A percentile compares a stretch with the other conserved stretches of the same genome.
Evolutionary conservation across 2,329 filamentous ascomycete species (phyloP).

Genomic region (Hypoxylon sp.): DNA sequence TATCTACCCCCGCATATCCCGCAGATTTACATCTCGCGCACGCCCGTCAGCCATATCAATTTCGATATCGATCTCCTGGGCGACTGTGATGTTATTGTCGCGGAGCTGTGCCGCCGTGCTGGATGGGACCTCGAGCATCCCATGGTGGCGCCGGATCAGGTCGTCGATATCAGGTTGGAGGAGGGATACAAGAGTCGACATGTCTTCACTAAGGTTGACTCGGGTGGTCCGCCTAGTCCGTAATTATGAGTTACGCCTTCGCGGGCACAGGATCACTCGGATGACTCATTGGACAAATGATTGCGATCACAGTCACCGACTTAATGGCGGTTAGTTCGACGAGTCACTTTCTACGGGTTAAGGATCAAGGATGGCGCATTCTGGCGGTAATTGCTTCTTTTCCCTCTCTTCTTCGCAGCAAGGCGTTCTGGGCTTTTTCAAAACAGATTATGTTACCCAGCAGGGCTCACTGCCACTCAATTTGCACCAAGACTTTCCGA

Average conservation of each 20-base stretch:
- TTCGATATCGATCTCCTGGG: constrained; percentile 98
- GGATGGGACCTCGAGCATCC: constrained; percentile 86
- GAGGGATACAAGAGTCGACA: constrained; percentile 63
- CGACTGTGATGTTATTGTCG: constrained; percentile 91
- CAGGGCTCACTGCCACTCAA: not conserved
- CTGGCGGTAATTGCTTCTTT: not conserved
- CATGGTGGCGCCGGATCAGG: constrained; percentile 80
- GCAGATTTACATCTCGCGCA: constrained; percentile 90
- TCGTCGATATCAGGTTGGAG: constrained; percentile 66
- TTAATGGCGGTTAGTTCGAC: not conserved
- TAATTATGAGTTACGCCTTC: constrained; percentile 1
- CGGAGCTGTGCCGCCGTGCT: constrained; percentile 84
- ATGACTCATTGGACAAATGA: not conserved
- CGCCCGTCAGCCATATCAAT: constrained; percentile 87
- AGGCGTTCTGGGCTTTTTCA: constrained; percentile 25
- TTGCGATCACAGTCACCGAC: not conserved
- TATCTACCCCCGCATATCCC: constrained; percentile 83
- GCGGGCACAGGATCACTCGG: not conserved
- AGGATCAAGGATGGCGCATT: not conserved
- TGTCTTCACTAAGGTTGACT: constrained; percentile 54
- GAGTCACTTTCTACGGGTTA: not conserved
- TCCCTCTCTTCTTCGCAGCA: constrained; percentile 24
- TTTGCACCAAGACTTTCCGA: not conserved
- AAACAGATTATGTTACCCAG: not conserved
- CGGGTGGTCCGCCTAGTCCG: not conserved